Evolutionary conservation across 2,329 filamentous ascomycete species (phyloP).

Genomic region (Fusarium sp.): DNA sequence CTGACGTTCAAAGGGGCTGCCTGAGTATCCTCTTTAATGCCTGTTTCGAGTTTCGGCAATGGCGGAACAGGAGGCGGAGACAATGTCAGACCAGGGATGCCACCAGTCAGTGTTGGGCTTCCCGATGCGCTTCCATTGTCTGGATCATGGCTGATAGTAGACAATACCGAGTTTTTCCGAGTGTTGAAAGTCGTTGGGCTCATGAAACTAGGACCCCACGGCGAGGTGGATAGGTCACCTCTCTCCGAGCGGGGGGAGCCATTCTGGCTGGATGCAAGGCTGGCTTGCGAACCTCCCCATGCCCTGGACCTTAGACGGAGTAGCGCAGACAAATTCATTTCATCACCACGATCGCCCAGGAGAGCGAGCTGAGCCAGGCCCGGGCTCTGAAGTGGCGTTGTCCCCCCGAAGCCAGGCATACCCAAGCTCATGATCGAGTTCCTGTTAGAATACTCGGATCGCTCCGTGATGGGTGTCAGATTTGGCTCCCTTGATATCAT

Average conservation of each 20-base stretch:
- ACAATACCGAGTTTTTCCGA: constrained; percentile 63
- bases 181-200: constrained; percentile 50
- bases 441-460: constrained; percentile 94
- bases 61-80: constrained; percentile 42
- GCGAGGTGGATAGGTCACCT: constrained; percentile 60
- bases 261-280: constrained; percentile 67
- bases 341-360: constrained; percentile 65
- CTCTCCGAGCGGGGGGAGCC: constrained; percentile 63
- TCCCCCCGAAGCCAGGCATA: constrained; percentile 54
- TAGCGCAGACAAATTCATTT: constrained; percentile 79
- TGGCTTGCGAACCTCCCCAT: constrained; percentile 84
- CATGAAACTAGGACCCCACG: constrained; percentile 47
- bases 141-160: constrained; percentile 60
- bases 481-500: constrained; percentile 86
- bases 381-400: constrained; percentile 70
- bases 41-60: constrained; percentile 23
- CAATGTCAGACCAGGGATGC: constrained; percentile 48
- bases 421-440: constrained; percentile 86
- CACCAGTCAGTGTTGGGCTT: constrained; percentile 63
- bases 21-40: constrained; percentile 23
- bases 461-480: constrained; percentile 93
- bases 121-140: constrained; percentile 59
- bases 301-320: constrained; percentile 78
- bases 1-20: constrained; percentile 22
- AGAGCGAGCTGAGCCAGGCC: constrained; percentile 81